A percentile compares a stretch with the other conserved stretches of the same genome.
These are phyloP conservation scores for Ceriops zippeliana DNA, from an alignment of 345 rosid species.

Conservation along the genomic window DNA sequence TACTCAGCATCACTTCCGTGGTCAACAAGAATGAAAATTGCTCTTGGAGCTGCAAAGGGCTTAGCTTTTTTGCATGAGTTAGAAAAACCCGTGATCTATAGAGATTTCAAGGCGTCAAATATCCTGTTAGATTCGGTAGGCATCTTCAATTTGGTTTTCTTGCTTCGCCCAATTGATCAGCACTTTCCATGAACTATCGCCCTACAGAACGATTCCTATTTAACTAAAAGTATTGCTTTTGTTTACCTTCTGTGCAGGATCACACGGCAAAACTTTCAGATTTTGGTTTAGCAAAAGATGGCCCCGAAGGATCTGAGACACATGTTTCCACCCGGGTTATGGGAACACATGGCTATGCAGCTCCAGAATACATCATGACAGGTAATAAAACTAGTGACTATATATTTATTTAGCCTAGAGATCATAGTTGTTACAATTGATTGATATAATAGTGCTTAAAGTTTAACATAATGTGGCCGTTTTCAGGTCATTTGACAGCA, in stretches of 20 bases:
- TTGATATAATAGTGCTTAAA: neutral
- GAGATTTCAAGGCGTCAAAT: conserved; percentile 91
- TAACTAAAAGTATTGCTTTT: neutral
- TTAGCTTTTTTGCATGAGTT: conserved; percentile 85
- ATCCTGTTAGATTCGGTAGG: conserved; percentile 81
- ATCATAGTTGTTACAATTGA: too few relatives aligned
- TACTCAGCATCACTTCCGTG: conserved; percentile 75
- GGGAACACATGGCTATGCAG: conserved; percentile 97
- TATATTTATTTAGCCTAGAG: neutral
- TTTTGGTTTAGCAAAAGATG: conserved; percentile 88
- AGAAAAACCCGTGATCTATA: conserved; percentile 79
- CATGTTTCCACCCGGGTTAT: conserved; percentile 88
- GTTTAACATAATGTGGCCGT: neutral
- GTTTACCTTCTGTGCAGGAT: conserved; percentile 40
- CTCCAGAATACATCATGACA: conserved; percentile 94
- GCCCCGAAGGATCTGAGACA: conserved; percentile 92
- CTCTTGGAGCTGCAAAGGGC: conserved; percentile 90
- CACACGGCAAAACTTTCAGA: conserved; percentile 78
- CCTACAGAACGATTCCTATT: too few relatives aligned
- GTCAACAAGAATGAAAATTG: conserved; percentile 90
- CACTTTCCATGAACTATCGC: too few relatives aligned
- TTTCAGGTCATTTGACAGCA: conserved; percentile 29
- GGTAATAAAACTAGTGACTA: conserved; percentile 30
- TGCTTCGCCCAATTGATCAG: neutral
- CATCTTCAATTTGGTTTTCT: neutral